Base-by-base conservation (phyloP, 2,329 filamentous ascomycete species). In the Lasiodiplodia citricola region DNA sequence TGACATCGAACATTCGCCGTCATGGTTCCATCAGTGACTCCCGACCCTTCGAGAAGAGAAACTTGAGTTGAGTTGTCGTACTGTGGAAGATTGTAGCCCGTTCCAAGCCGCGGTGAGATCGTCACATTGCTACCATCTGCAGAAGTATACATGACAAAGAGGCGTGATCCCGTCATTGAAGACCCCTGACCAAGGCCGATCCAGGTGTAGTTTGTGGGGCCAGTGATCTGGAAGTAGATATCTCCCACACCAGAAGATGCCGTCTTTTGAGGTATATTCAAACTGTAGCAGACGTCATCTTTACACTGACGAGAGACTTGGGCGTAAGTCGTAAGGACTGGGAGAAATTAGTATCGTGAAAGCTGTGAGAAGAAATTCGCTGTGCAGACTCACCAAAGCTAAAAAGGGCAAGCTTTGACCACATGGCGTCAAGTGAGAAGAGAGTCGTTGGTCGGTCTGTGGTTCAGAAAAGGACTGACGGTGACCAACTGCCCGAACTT, bases 111-210 rank as follows among this genome's bases (percentile, higher is more conserved):
- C 13, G 86, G 84, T 3, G 87, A 88, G 8, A 89, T 71, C 0
- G 87, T 89, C 11, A 89, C 84, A 71, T 88, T 88, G 71, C 87
- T 88, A 35, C 85, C 83, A 51, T 77, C 77, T 52, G 82, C 78
- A 31, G 83, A 81, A 21, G 85, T 81, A 72, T 89, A 89, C 7
- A 88, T 80, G 52, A 89, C 78, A 74, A 89, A 88, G 57, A 89
- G 88, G 74, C 88, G 87, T 3, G 87, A 77, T 21, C 83, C 83
- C 14, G 75, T 71, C 87, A 89, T 90, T 18, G 75, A 70, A 1
- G 71, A 78, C 28, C 87, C 87, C 74, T 88, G 86, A 5, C 86
- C 87, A 3, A 89, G 75, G 2, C 82, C 85, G 38, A 87, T 81
- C 85, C 85, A 90, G 76, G 83, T 75, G 74, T 86, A 82, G 8